phyloP scores from a whole-genome alignment of 495 filamentous ascomycete genomes.

The Penicillium antarcticum region DNA sequence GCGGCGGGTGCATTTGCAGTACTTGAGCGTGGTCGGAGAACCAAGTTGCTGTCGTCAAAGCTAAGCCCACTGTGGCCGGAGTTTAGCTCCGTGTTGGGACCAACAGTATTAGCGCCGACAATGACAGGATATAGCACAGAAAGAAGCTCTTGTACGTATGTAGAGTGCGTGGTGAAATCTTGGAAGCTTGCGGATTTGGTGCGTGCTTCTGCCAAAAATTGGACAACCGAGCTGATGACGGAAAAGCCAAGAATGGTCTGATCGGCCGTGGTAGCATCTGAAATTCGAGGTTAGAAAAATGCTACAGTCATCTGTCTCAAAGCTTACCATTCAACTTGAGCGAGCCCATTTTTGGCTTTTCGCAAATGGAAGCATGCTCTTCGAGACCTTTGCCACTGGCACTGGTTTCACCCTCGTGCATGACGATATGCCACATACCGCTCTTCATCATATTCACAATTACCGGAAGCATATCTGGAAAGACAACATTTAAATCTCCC shows the following conservation, averaged over 20 bases:
- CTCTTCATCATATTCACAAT: constrained; percentile 86
- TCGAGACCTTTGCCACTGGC: not conserved
- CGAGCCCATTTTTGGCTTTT: constrained; percentile 19
- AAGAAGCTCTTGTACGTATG: constrained; percentile 75
- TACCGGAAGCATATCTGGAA: constrained; percentile 75
- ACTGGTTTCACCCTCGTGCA: not conserved
- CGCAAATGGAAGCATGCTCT: constrained; percentile 4
- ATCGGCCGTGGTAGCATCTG: constrained; percentile 12
- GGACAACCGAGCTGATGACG: constrained; percentile 68
- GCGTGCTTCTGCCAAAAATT: constrained; percentile 77
- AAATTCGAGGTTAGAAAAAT: not conserved
- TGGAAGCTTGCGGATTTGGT: constrained; percentile 67
- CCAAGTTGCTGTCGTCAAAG: constrained; percentile 82
- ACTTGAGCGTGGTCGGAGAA: constrained; percentile 67
- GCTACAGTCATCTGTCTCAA: not conserved
- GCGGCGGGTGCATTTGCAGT: constrained; percentile 49
- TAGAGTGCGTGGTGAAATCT: constrained; percentile 73
- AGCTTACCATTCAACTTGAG: constrained; percentile 18
- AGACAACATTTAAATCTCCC: constrained; percentile 58
- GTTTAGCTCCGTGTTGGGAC: constrained; percentile 77
- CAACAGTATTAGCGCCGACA: constrained; percentile 77
- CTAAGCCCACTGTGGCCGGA: constrained; percentile 73
- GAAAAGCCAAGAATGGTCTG: constrained; percentile 16
- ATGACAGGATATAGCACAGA: constrained; percentile 79
- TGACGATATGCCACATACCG: constrained; percentile 57